A percentile compares a stretch with the other conserved stretches of the same genome.
These are phyloP conservation scores for Colletotrichum liriopes DNA, from an alignment of 2,329 filamentous ascomycete species.

Conservation along the genomic window DNA sequence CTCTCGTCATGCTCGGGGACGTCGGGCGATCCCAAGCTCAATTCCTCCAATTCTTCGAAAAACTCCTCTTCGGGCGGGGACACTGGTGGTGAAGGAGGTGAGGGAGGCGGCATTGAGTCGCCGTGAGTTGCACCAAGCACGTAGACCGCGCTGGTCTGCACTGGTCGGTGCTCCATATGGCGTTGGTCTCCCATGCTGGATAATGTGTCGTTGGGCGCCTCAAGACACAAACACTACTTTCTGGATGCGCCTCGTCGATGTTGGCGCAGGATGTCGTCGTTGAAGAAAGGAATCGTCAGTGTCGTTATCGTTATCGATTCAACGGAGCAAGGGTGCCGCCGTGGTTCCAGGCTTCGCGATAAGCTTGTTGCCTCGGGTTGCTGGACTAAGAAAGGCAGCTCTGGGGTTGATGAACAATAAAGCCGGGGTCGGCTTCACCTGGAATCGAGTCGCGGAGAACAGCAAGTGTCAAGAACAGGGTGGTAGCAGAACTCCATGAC, in stretches of 20 bases:
- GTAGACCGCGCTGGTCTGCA: slow-evolving; percentile 68
- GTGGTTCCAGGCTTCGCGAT: slow-evolving; percentile 3
- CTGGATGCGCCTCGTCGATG: neutral
- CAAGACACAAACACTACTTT: neutral
- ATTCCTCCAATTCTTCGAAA: slow-evolving; percentile 39
- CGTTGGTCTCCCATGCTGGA: slow-evolving; percentile 41
- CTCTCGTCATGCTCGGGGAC: slow-evolving; percentile 45
- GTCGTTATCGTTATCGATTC: slow-evolving; percentile 30
- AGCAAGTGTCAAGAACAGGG: slow-evolving; percentile 7
- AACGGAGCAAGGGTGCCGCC: neutral
- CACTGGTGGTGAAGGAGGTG: slow-evolving; percentile 62
- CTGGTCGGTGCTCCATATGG: slow-evolving; percentile 55
- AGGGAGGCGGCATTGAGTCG: slow-evolving; percentile 62
- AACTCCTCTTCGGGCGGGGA: slow-evolving; percentile 40
- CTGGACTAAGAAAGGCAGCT: neutral
- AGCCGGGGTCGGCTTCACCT: slow-evolving; percentile 24
- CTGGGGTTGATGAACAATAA: slow-evolving; percentile 1
- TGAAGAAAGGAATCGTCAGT: slow-evolving; percentile 10
- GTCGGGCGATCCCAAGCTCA: slow-evolving; percentile 41
- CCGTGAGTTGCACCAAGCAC: slow-evolving; percentile 58
- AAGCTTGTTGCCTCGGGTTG: neutral
- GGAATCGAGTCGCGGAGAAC: slow-evolving; percentile 30
- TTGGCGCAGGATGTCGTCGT: neutral
- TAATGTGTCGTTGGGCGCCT: neutral
- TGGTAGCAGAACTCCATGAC: slow-evolving; percentile 35